These are phyloP conservation scores for grape (Vitis vinifera) DNA, from an alignment of 164 flowering plant species.

Conservation along the genomic window ASM3070453v1 NC_081808.1:25703001-25703500, in stretches of 20 bases:
- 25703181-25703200: constrained; percentile 38
- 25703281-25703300: constrained; percentile 23
- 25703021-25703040: too few relatives aligned
- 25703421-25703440: constrained; percentile 9
- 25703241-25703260: constrained; percentile 60
- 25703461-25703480: constrained; percentile 1
- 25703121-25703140: too few relatives aligned
- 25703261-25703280: constrained; percentile 55
- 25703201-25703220: constrained; percentile 68
- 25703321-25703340: background rate
- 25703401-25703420: constrained; percentile 12
- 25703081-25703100: too few relatives aligned
- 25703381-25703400: constrained; percentile 22
- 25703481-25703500: constrained; percentile 10
- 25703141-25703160: too few relatives aligned
- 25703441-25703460: constrained; percentile 2
- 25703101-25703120: too few relatives aligned
- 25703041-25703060: too few relatives aligned
- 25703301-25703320: background rate
- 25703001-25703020: too few relatives aligned
- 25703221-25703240: constrained; percentile 58
- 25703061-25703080: too few relatives aligned
- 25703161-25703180: too few relatives aligned
- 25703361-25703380: too few relatives aligned
- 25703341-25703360: background rate